Percentiles rank a stretch among this genome's conserved stretches.
Conservation (phyloP, 108 stramenopile genomes). For the Skeletonema costatum region DNA sequence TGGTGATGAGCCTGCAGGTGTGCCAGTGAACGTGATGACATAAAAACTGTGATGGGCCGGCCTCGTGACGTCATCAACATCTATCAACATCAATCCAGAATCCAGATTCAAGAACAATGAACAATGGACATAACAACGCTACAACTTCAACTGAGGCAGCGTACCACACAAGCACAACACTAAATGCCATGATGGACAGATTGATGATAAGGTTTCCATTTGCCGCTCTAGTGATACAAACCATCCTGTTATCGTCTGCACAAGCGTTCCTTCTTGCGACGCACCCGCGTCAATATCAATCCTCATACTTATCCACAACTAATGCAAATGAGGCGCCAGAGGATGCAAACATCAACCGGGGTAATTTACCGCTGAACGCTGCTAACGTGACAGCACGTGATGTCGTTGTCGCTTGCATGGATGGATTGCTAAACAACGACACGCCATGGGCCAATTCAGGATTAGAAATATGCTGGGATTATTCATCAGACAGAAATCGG, state of each 20-base stretch:
- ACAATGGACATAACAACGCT: no score
- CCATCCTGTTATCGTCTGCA: background rate
- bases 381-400: slow-evolving; percentile 32
- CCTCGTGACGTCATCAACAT: no score
- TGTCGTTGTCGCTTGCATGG: slow-evolving; percentile 64
- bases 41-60: no score
- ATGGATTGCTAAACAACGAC: slow-evolving; percentile 48
- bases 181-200: background rate
- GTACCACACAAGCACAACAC: no score
- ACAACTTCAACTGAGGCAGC: no score
- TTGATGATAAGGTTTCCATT: background rate
- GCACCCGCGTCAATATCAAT: background rate
- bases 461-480: slow-evolving; percentile 72
- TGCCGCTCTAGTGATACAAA: background rate
- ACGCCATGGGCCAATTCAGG: slow-evolving; percentile 48
- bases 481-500: slow-evolving; percentile 71
- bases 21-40: no score
- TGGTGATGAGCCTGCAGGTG: no score
- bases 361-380: background rate
- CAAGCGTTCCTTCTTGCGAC: background rate
- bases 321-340: background rate
- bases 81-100: no score
- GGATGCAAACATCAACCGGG: background rate
- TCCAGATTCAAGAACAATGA: no score
- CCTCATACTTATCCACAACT: background rate